These are phyloP conservation scores for Trebouxia sp. DNA, from an alignment of 139 green algal genomes.

Conservation along the genomic window DNA sequence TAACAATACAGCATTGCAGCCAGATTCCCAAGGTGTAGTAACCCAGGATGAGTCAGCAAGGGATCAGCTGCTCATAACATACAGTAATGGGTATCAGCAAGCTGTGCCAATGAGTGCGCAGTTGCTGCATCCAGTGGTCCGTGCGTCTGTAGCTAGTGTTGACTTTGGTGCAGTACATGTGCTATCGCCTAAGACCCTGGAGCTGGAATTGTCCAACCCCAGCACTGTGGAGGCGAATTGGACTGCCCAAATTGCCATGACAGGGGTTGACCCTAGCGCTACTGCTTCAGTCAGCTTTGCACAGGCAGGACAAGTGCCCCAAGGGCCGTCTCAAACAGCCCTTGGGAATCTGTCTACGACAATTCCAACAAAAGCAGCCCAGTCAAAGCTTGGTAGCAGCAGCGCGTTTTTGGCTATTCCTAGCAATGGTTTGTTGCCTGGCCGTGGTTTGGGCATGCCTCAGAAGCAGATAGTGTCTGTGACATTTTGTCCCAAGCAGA, in stretches of 20 bases:
- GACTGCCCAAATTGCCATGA: neutral
- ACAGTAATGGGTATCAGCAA: neutral
- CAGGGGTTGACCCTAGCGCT: neutral
- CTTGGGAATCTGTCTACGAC: too few species aligned
- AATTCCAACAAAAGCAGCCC: neutral
- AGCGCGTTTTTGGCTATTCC: neutral
- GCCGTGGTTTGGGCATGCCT: neutral
- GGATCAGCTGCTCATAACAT: neutral
- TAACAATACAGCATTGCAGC: neutral
- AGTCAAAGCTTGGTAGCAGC: neutral
- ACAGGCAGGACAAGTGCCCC: neutral
- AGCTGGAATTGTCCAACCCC: neutral
- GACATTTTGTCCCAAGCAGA: neutral
- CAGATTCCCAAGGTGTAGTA: neutral
- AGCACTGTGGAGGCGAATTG: neutral
- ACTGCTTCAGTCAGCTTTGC: constrained; percentile 5
- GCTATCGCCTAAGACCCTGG: neutral
- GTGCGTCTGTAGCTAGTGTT: neutral
- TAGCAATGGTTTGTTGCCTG: neutral
- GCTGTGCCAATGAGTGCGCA: neutral
- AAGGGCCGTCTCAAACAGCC: neutral
- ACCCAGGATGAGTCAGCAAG: constrained; percentile 7
- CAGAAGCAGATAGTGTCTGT: constrained; percentile 3
- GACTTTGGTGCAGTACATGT: neutral
- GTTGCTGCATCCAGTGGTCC: neutral